A percentile compares a stretch with the other conserved stretches of the same genome.
phyloP scores from a whole-genome alignment of 2,329 filamentous ascomycete species.

The Dendrostoma leiphaemia region DNA sequence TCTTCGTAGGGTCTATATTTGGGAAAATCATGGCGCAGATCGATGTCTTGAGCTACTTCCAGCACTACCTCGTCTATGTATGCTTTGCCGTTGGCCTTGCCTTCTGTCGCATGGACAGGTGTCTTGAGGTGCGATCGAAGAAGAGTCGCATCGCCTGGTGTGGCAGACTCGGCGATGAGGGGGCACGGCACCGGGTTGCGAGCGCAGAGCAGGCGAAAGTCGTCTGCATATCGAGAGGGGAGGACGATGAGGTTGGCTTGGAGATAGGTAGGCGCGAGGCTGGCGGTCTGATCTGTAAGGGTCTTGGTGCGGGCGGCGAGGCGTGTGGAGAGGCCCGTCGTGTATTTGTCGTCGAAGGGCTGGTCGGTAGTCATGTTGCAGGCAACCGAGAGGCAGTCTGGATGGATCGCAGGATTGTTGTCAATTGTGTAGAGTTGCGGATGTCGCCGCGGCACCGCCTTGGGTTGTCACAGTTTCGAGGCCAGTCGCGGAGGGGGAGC shows the following conservation, averaged over 20 bases:
- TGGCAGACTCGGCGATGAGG: conserved; percentile 51
- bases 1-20: conserved; percentile 58
- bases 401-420: not conserved
- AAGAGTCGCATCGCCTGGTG: conserved; percentile 35
- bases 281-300: conserved; percentile 46
- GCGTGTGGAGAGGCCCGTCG: conserved; percentile 38
- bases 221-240: conserved; percentile 52
- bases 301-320: conserved; percentile 40
- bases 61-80: conserved; percentile 14
- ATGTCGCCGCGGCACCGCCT: no score
- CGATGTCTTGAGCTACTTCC: conserved; percentile 40
- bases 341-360: not conserved
- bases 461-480: no score
- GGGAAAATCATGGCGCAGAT: conserved; percentile 58
- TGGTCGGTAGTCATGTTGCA: not conserved
- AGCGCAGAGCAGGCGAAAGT: conserved; percentile 57
- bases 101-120: conserved; percentile 11
- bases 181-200: conserved; percentile 64
- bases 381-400: not conserved
- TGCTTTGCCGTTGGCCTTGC: not conserved
- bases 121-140: conserved; percentile 31
- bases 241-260: conserved; percentile 64
- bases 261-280: conserved; percentile 52
- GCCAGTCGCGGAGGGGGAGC: no score
- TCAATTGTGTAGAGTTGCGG: no score